Conservation (phyloP, 441 rosid genomes). For the Jatropha multifida region DNA sequence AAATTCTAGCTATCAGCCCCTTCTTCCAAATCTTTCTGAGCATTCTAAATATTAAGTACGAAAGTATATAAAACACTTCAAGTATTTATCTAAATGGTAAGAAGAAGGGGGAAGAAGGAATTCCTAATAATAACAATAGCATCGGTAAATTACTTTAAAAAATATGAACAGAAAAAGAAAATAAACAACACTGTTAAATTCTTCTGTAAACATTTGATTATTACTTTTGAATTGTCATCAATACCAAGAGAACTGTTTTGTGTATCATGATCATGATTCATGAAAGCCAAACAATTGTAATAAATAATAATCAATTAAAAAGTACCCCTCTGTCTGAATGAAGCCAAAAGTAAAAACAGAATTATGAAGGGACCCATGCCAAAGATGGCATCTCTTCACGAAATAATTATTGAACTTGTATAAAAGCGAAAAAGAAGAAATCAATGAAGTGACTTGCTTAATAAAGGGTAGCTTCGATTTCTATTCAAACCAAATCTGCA, state of each 20-base stretch:
- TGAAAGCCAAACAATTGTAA: constrained; percentile 6
- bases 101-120: too few species aligned
- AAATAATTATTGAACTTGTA: constrained; percentile 21
- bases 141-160: not conserved
- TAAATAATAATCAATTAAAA: constrained; percentile 17
- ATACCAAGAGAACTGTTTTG: too few species aligned
- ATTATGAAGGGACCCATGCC: constrained; percentile 22
- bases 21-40: not conserved
- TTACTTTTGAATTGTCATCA: not conserved
- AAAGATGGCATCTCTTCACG: not conserved
- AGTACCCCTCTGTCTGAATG: constrained; percentile 13
- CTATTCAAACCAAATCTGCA: constrained; percentile 19
- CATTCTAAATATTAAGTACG: not conserved
- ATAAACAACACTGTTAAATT: not conserved
- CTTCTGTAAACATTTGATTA: not conserved
- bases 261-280: not conserved
- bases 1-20: not conserved
- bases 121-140: not conserved
- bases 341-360: constrained; percentile 23
- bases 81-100: too few species aligned
- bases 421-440: constrained; percentile 25
- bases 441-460: constrained; percentile 26
- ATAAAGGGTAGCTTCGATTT: constrained; percentile 14
- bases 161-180: not conserved
- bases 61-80: too few species aligned